phyloP scores from a whole-genome alignment of 192 early-diverging fungal genomes.

The Podila epicladia region DNA sequence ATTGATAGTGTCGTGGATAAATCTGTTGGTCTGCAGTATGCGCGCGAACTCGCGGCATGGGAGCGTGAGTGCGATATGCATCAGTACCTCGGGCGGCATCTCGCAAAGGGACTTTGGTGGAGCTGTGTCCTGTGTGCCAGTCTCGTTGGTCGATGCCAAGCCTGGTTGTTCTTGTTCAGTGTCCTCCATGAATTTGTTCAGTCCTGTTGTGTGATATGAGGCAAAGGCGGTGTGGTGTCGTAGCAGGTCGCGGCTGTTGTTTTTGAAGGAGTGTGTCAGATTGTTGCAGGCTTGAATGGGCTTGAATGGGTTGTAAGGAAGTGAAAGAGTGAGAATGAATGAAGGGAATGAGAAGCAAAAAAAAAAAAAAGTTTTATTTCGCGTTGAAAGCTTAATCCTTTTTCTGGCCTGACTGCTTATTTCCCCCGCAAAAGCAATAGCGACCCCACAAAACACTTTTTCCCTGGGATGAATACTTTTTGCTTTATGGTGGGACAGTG shows the following conservation, averaged over 20 bases:
- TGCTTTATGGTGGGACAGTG: no score
- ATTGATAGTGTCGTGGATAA: constrained; percentile 12
- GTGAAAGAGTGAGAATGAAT: not conserved
- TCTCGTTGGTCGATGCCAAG: not conserved
- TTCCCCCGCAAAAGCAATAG: no score
- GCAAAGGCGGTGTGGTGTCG: not conserved
- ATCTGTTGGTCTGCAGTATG: constrained; percentile 25
- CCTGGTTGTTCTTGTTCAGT: not conserved
- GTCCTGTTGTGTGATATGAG: no score
- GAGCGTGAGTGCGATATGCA: constrained; percentile 13
- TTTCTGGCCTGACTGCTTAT: no score
- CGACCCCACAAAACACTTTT: no score
- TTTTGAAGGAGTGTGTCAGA: not conserved
- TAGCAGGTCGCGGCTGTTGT: not conserved
- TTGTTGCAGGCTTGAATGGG: not conserved
- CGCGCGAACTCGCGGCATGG: constrained; percentile 26
- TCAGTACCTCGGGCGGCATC: constrained; percentile 30
- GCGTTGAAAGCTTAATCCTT: no score
- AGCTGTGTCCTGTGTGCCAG: not conserved
- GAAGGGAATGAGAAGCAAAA: no score
- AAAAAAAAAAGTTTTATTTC: no score
- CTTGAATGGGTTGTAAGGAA: not conserved
- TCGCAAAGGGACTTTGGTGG: constrained; percentile 7
- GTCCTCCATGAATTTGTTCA: not conserved
- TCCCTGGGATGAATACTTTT: no score